Conservation (phyloP, 495 filamentous ascomycete species). For the Hypoxylon cercidicola region DNA sequence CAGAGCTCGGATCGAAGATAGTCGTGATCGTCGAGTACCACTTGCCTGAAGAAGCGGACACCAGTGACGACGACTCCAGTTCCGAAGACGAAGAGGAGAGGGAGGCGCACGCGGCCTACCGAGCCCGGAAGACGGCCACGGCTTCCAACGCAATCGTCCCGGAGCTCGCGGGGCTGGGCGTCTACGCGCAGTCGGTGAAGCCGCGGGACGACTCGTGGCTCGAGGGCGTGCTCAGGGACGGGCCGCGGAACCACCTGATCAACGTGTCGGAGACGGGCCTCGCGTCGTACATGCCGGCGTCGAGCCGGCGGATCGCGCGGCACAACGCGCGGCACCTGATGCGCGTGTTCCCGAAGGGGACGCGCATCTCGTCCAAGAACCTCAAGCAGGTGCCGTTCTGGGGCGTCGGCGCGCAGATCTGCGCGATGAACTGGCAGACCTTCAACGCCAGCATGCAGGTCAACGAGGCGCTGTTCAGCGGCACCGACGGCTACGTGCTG, state of each 20-base stretch:
- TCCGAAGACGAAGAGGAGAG: slow-evolving; percentile 54
- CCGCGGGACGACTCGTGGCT: slow-evolving; percentile 64
- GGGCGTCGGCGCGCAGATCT: slow-evolving; percentile 65
- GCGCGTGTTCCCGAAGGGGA: slow-evolving; percentile 67
- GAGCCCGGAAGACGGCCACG: slow-evolving; percentile 51
- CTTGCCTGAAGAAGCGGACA: slow-evolving; percentile 55
- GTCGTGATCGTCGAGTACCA: slow-evolving; percentile 67
- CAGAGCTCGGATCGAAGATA: slow-evolving; percentile 62
- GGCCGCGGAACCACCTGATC: slow-evolving; percentile 66
- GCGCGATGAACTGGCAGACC: slow-evolving; percentile 68
- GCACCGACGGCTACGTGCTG: slow-evolving; percentile 63
- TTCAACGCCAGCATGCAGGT: slow-evolving; percentile 64
- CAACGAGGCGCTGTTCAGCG: slow-evolving; percentile 66
- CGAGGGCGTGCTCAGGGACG: slow-evolving; percentile 50
- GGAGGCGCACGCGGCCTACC: slow-evolving; percentile 52
- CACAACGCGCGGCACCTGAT: slow-evolving; percentile 65
- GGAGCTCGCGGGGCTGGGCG: slow-evolving; percentile 63
- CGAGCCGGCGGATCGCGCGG: slow-evolving; percentile 52
- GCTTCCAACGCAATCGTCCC: slow-evolving; percentile 57
- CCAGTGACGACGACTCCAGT: slow-evolving; percentile 32
- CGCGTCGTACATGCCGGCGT: slow-evolving; percentile 46
- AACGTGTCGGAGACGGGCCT: slow-evolving; percentile 65
- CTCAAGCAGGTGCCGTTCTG: slow-evolving; percentile 62
- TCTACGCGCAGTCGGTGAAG: slow-evolving; percentile 68
- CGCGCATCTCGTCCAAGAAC: slow-evolving; percentile 64